These are phyloP conservation scores for Lepraria neglecta DNA, from an alignment of 495 filamentous ascomycete genomes.

Conservation along the genomic window DNA sequence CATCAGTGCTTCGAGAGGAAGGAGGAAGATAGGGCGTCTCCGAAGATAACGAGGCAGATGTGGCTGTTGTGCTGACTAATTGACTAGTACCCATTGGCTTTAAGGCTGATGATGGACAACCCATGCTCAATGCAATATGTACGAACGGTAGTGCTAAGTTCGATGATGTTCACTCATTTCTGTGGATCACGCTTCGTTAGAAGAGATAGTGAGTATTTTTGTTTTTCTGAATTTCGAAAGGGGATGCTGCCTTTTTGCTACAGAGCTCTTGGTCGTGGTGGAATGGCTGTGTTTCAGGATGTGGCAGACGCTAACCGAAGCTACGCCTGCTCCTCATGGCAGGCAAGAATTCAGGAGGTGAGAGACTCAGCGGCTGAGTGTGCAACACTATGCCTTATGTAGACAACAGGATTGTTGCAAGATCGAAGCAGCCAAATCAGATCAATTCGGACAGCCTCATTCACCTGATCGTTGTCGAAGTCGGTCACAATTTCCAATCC, in stretches of 20 bases:
- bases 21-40: neutral
- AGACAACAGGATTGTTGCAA: neutral
- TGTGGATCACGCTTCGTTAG: neutral
- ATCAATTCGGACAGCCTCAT: neutral
- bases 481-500: neutral
- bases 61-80: constrained; percentile 10
- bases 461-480: neutral
- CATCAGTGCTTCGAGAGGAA: neutral
- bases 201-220: too few relatives aligned
- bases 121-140: neutral
- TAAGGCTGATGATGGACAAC: neutral
- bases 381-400: neutral
- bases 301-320: constrained; percentile 6
- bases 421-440: neutral
- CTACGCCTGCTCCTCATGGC: neutral
- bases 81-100: too few relatives aligned
- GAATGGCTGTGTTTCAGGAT: constrained; percentile 7
- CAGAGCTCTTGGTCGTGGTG: neutral
- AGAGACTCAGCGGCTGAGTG: neutral
- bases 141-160: too few relatives aligned
- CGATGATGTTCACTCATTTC: neutral
- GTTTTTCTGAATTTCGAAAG: neutral
- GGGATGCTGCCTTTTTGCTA: neutral
- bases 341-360: neutral
- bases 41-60: neutral